Conservation (phyloP, 2,329 filamentous ascomycete species). For the Ceratocystis cacaofunesta region DNA sequence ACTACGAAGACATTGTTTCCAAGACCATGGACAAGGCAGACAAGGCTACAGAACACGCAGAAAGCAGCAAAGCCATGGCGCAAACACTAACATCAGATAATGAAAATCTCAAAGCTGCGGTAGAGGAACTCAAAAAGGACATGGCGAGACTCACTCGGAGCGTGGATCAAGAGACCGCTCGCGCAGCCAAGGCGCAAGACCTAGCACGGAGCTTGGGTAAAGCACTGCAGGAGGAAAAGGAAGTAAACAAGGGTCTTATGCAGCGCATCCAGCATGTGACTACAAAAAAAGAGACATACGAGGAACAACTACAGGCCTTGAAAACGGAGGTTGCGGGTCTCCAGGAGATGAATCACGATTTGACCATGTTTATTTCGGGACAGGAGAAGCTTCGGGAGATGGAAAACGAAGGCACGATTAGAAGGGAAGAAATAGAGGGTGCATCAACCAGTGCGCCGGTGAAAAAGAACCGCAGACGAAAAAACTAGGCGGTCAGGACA, state of each 20-base stretch:
- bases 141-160: constrained; percentile 42
- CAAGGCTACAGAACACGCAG: constrained; percentile 52
- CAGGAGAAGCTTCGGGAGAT: constrained; percentile 65
- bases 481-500: constrained; percentile 22
- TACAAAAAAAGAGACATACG: constrained; percentile 42
- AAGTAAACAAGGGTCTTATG: constrained; percentile 66
- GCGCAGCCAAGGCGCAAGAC: constrained; percentile 56
- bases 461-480: constrained; percentile 38
- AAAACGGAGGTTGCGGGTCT: constrained; percentile 55
- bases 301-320: constrained; percentile 41
- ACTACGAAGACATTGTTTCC: constrained; percentile 84
- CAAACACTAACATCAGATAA: constrained; percentile 18
- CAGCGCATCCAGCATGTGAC: constrained; percentile 64
- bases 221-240: constrained; percentile 73
- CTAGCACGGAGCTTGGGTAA: constrained; percentile 62
- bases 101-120: constrained; percentile 13
- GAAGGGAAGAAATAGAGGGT: constrained; percentile 59
- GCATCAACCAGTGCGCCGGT: constrained; percentile 55
- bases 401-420: constrained; percentile 41
- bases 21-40: constrained; percentile 82
- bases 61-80: constrained; percentile 39
- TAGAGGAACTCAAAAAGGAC: constrained; percentile 20
- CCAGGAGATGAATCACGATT: constrained; percentile 71
- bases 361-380: constrained; percentile 75
- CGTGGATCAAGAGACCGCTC: constrained; percentile 49